phyloP scores from a whole-genome alignment of 257 asterid genomes.

The Nicotiana attenuata region DNA sequence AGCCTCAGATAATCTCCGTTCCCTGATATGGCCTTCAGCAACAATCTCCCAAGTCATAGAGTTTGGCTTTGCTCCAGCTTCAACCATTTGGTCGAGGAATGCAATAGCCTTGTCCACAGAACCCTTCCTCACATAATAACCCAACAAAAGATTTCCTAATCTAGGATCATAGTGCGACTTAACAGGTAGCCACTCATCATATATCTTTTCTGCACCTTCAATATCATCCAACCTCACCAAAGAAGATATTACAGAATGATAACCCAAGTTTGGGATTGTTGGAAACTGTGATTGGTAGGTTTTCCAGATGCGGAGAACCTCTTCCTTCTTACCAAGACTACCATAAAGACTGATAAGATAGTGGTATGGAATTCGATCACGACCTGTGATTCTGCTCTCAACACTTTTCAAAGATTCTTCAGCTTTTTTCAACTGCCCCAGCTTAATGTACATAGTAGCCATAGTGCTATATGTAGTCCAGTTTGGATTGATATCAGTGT shows the following conservation, averaged over 20 bases:
- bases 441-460: slow-evolving; percentile 68
- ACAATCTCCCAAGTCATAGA: slow-evolving; percentile 82
- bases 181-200: slow-evolving; percentile 72
- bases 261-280: slow-evolving; percentile 59
- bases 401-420: slow-evolving; percentile 51
- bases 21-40: slow-evolving; percentile 59
- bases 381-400: slow-evolving; percentile 58
- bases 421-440: slow-evolving; percentile 53
- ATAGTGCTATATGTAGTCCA: slow-evolving; percentile 90
- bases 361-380: slow-evolving; percentile 70
- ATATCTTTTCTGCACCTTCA: slow-evolving; percentile 67
- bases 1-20: slow-evolving; percentile 53
- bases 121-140: slow-evolving; percentile 56
- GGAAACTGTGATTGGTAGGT: slow-evolving; percentile 54
- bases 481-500: slow-evolving; percentile 48
- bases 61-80: slow-evolving; percentile 69
- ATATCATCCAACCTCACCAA: slow-evolving; percentile 56
- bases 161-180: slow-evolving; percentile 61
- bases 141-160: slow-evolving; percentile 64
- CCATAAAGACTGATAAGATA: slow-evolving; percentile 75
- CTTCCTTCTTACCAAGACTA: slow-evolving; percentile 62
- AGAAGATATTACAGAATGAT: slow-evolving; percentile 63
- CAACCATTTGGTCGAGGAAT: slow-evolving; percentile 60
- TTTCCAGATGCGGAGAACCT: slow-evolving; percentile 73
- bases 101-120: slow-evolving; percentile 44